A percentile compares a stretch with the other conserved stretches of the same genome.
Conservation (phyloP, 345 rosid genomes). For the Syzygium aromaticum region DNA sequence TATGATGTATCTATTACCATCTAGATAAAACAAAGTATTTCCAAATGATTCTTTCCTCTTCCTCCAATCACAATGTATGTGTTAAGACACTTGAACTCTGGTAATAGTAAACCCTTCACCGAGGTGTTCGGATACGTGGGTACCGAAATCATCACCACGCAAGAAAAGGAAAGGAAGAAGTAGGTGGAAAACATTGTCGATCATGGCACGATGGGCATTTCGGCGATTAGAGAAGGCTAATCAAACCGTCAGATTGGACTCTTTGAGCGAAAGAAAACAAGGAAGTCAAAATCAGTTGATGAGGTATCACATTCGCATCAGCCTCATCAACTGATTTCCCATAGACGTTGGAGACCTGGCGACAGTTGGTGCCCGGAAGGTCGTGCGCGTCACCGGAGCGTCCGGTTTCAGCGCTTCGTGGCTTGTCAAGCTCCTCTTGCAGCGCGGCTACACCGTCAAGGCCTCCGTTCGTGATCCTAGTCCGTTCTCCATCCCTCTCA, state of each 20-base stretch:
- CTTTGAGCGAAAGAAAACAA: no score
- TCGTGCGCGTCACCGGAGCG: conserved; percentile 78
- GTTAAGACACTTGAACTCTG: neutral
- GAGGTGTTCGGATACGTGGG: neutral
- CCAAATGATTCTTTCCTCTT: neutral
- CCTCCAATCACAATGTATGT: accelerated
- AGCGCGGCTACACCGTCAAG: conserved; percentile 63
- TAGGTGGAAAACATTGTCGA: neutral
- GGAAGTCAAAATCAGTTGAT: no score
- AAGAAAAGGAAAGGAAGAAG: neutral
- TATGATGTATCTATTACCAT: neutral
- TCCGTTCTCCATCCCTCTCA: conserved; percentile 15
- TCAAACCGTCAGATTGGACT: no score
- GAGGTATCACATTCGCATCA: no score
- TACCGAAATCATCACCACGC: neutral
- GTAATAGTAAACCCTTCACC: neutral
- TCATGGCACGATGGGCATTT: no score
- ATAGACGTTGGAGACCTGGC: no score
- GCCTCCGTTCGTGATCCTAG: conserved; percentile 87
- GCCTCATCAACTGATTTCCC: no score
- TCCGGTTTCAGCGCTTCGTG: conserved; percentile 87
- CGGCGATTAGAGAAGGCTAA: no score
- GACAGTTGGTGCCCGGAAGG: conserved; percentile 27
- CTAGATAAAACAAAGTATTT: neutral
- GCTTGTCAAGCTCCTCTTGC: conserved; percentile 78